These are phyloP conservation scores for Tylopilus cervinicoccineus DNA, from an alignment of 768 basidiomycete genomes.

Conservation along the genomic window DNA sequence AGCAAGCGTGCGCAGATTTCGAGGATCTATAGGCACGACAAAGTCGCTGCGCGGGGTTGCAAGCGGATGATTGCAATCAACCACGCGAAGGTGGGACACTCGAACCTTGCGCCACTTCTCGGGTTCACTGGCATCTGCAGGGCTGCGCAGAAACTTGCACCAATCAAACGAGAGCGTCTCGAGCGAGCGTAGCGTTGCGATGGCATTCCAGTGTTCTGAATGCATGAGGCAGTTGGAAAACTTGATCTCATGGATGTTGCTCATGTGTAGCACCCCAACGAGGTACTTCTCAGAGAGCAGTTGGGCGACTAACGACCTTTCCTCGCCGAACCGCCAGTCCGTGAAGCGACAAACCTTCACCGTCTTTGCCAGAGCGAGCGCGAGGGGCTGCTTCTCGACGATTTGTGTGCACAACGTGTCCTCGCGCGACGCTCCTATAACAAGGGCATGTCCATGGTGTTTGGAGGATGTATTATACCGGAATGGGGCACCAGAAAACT, in stretches of 20 bases:
- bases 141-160: slow-evolving; percentile 1
- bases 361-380: slow-evolving; percentile 26
- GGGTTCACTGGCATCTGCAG: not conserved
- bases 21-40: too few species aligned
- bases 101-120: slow-evolving; percentile 1
- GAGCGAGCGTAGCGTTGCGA: slow-evolving; percentile 13
- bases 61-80: not conserved
- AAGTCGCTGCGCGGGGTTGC: not conserved
- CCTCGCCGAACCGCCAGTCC: not conserved
- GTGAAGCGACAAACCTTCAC: slow-evolving; percentile 25
- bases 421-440: not conserved
- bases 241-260: slow-evolving; percentile 10
- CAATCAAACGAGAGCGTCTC: slow-evolving; percentile 10
- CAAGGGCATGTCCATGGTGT: not conserved
- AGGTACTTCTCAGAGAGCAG: not conserved
- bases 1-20: not conserved
- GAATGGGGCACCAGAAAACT: slow-evolving; percentile 17
- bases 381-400: slow-evolving; percentile 23
- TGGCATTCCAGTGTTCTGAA: slow-evolving; percentile 13
- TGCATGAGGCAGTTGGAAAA: slow-evolving; percentile 10
- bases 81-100: not conserved
- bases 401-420: slow-evolving; percentile 27
- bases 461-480: not conserved
- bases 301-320: not conserved
- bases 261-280: slow-evolving; percentile 15